Evolutionary conservation across 192 early-diverging fungal genomes (phyloP), one percentile per base, ranked within the genome.

Genomic region (Umbelopsis sp.): DNA sequence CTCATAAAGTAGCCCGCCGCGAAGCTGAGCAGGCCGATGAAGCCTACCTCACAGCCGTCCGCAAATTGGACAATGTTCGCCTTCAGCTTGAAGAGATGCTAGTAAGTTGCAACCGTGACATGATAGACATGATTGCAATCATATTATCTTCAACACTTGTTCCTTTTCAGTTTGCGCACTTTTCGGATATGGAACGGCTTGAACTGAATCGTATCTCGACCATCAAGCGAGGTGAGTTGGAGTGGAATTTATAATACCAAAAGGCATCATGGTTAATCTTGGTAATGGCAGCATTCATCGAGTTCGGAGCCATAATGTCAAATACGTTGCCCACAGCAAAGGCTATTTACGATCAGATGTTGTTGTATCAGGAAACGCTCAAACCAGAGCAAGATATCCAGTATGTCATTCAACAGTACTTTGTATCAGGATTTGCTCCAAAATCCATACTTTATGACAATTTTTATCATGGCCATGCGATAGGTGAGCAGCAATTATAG

Each of bases 331-430:
- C 83, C 2, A 74, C 76, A 24, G 73, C 86, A 5, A 82, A 90
- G 71, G 79, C 86, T 20, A 86, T 88, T 2, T 86, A 88, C 29
- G 90, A 92, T 25, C 76, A 83, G 49, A 66, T 89, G 34, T 41
- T 85, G 11, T 74, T 85, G 36, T 84, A 80, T 76, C 85, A 85
- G 67, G 90, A 93, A 78, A 89, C 91, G 21, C 76, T 93, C n/a
- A 87, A 88, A 75, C 91, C 92, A n/a, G 81, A 87, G 51, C 86
- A 91, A 65, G 92, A 93, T 71, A 87, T 93, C 44, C 90, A 92
- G 66, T 92, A 85, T 78, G 85, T 88, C 45, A 90, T 93, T 45
- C 89, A 93, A 50, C 86, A 90, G 66, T 91, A 93, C 75, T 84
- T 87, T 31, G 89, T 88, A 14, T 88, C 89, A 5, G 79, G 86